Evolutionary conservation across 805 yeast genomes (phyloP).

Genomic region (Wickerhamiella lipophila): DNA sequence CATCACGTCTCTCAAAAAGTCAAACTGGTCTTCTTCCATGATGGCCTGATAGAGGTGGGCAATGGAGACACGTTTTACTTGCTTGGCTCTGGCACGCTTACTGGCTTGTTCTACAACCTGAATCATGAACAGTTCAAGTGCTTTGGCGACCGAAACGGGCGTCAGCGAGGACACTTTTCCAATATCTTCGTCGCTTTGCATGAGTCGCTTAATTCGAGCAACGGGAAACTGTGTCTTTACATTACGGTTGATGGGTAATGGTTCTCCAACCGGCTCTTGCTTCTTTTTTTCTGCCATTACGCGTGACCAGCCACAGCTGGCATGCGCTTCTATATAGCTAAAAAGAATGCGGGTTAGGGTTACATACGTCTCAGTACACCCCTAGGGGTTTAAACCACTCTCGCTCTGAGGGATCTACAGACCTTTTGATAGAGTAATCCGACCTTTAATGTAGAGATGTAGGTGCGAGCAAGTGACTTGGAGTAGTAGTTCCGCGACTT

Average conservation of each 20-base stretch:
- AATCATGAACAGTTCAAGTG: constrained; percentile 83
- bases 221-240: constrained; percentile 35
- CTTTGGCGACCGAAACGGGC: constrained; percentile 94
- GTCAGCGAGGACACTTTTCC: constrained; percentile 99
- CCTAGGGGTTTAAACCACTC: too few relatives aligned
- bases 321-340: neutral
- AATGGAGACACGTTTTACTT: constrained; percentile 69
- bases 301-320: neutral
- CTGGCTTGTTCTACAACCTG: constrained; percentile 76
- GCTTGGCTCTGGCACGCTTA: constrained; percentile 58
- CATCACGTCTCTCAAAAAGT: constrained; percentile 71
- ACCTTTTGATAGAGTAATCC: neutral
- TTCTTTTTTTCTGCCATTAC: constrained; percentile 1
- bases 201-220: constrained; percentile 87
- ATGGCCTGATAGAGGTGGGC: constrained; percentile 77
- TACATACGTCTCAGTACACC: neutral
- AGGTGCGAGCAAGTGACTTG: too few relatives aligned
- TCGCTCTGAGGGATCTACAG: neutral
- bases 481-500: too few relatives aligned
- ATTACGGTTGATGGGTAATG: constrained; percentile 22
- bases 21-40: constrained; percentile 77
- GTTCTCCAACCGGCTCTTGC: constrained; percentile 13
- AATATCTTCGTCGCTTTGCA: constrained; percentile 97
- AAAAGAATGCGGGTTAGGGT: neutral
- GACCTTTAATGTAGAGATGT: too few relatives aligned